Evolutionary conservation across 176 grass and related monocot genomes (phyloP).

Genomic region (Coix lacrymajobi): DNA sequence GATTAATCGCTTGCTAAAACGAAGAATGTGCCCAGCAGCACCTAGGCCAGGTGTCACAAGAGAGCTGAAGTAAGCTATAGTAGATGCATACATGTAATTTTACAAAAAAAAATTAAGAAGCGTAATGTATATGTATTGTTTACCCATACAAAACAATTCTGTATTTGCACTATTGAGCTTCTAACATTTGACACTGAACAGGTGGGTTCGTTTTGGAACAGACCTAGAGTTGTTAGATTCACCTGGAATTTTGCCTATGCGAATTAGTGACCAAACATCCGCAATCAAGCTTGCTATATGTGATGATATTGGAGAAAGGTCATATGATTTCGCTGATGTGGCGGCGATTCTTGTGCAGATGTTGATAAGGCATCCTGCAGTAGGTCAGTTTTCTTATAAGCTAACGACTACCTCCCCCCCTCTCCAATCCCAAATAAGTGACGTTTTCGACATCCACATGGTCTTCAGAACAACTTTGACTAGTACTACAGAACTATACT

Average conservation of each 20-base stretch:
- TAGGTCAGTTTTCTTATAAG: constrained; percentile 48
- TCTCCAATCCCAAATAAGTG: neutral
- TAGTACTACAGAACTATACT: neutral
- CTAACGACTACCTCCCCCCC: neutral
- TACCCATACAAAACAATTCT: neutral
- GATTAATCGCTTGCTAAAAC: constrained; percentile 90
- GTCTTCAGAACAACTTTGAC: neutral
- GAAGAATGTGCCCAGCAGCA: constrained; percentile 97
- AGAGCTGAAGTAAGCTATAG: constrained; percentile 68
- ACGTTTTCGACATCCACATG: neutral
- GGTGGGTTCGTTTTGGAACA: constrained; percentile 90
- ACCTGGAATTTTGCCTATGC: constrained; percentile 95
- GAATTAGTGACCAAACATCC: constrained; percentile 88
- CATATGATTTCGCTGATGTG: constrained; percentile 87
- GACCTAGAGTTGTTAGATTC: constrained; percentile 95
- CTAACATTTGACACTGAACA: constrained; percentile 37
- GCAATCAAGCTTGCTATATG: constrained; percentile 97
- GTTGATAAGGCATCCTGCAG: constrained; percentile 61
- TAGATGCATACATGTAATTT: neutral
- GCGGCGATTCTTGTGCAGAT: constrained; percentile 74
- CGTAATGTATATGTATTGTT: neutral
- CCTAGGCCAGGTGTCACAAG: constrained; percentile 94
- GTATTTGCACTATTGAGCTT: neutral
- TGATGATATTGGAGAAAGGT: constrained; percentile 95
- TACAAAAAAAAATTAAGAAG: neutral